Evolutionary conservation across 2,329 filamentous ascomycete species (phyloP).

Genomic region (Fusarium dimerum): DNA sequence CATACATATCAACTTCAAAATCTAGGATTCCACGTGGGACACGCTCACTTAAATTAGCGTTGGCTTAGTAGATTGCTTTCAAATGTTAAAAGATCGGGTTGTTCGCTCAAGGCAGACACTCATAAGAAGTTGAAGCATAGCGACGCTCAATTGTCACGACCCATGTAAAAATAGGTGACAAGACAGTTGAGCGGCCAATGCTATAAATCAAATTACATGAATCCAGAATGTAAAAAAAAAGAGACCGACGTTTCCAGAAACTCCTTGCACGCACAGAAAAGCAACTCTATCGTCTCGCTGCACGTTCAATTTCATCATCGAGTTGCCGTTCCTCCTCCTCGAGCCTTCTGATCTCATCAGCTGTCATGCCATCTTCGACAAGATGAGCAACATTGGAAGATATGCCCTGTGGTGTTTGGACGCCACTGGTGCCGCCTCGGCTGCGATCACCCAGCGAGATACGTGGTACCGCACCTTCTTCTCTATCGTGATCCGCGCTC

Average conservation of each 20-base stretch:
- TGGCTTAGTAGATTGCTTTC: no score
- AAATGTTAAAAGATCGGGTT: no score
- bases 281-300: constrained; percentile 30
- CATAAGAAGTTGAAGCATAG: neutral
- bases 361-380: constrained; percentile 62
- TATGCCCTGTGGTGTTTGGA: constrained; percentile 33
- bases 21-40: no score
- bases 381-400: constrained; percentile 49
- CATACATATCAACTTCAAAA: no score
- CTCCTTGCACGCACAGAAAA: constrained; percentile 7
- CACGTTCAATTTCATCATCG: constrained; percentile 56
- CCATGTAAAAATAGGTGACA: neutral
- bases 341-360: constrained; percentile 54
- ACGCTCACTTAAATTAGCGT: no score
- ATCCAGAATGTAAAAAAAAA: constrained; percentile 10
- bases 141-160: neutral
- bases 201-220: constrained; percentile 2
- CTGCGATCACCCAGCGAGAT: constrained; percentile 20
- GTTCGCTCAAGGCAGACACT: neutral
- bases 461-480: constrained; percentile 8
- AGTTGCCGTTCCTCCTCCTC: constrained; percentile 60
- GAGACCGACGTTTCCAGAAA: constrained; percentile 6
- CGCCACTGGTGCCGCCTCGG: constrained; percentile 15
- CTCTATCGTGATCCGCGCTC: constrained; percentile 12
- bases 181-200: neutral